Evolutionary conservation across 2,329 filamentous ascomycete genomes (phyloP), one percentile per base, ranked within the genome.

Genomic region (Gnomoniopsis sp.): DNA sequence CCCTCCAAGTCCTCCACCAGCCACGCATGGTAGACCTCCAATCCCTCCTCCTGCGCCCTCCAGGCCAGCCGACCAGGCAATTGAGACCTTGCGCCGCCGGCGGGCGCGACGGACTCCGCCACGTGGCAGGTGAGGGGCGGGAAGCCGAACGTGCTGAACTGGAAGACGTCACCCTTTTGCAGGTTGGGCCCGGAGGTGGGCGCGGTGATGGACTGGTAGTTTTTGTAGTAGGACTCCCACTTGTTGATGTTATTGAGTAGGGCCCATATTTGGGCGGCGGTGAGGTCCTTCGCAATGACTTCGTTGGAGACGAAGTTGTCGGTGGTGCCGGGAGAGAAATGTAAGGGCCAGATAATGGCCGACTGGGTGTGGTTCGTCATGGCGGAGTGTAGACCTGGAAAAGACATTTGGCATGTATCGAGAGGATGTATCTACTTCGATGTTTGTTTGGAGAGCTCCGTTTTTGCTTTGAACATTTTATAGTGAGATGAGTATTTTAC

Each of bases 291-390:
- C 41, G 61, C 67, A 53, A 68, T 66, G 15, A 67, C 61, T 30
- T 70, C 69, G 49, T 70, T 70, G 21, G 67, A 68, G 19, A 69
- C 66, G 36, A 64, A 70, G 52, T 69, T 70, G 58, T 70, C 67
- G 6, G 68, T 69, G 1, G 62, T 67, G 21, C 68, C 67, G 1
- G 68, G 69, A 0, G 66, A 65, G 57, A 63, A 70, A 19, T 65
- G 60, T 38, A 63, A 44, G 2, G 67, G 68, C 69, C 68, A 70
- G 33, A 57, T 58, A 48, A 70, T 67, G 49, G 63, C 56, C 1
- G 64, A 66, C 62, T 57, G 58, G 12, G 46, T 38, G 22, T 23
- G n/a, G 81, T 49, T 50, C 2, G 55, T 43, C 58, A 60, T 60
- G 38, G 19, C 49, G 34, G 44, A 22, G 10, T 33, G 34, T 8